These are phyloP conservation scores for Auxenochlorella pyrenoidosa DNA, from an alignment of 139 green algal species.

Conservation along the genomic window DNA sequence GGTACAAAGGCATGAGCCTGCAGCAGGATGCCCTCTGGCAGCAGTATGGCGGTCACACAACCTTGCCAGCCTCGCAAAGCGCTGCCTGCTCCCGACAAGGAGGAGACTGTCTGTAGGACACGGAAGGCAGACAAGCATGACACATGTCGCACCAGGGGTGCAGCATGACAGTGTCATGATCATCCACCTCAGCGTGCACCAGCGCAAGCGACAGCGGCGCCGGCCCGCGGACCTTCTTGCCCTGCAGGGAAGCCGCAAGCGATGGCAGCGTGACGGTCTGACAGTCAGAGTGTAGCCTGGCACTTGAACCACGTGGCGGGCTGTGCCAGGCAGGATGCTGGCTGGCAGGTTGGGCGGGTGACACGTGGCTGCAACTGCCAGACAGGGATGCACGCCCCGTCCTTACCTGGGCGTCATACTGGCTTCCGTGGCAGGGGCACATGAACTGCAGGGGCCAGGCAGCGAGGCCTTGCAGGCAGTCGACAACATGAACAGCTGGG, in stretches of 20 bases:
- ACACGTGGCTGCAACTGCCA: neutral
- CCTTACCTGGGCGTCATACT: conserved; percentile 96
- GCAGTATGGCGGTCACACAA: no score
- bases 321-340: neutral
- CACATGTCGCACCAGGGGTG: conserved; percentile 57
- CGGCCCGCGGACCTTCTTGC: conserved; percentile 11
- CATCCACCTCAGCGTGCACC: conserved; percentile 82
- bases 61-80: no score
- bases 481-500: no score
- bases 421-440: conserved; percentile 99
- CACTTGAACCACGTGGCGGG: neutral
- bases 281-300: neutral
- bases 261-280: neutral
- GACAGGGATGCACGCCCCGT: conserved; percentile 34
- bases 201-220: conserved; percentile 86
- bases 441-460: conserved; percentile 79
- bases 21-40: no score
- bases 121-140: neutral
- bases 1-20: no score
- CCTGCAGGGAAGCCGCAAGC: neutral
- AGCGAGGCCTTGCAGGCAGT: no score
- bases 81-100: neutral
- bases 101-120: neutral
- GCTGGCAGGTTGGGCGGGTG: no score
- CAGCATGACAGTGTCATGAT: conserved; percentile 87